These are phyloP conservation scores for Aspergillus hancockii DNA, from an alignment of 495 filamentous ascomycete species.

Conservation along the genomic window DNA sequence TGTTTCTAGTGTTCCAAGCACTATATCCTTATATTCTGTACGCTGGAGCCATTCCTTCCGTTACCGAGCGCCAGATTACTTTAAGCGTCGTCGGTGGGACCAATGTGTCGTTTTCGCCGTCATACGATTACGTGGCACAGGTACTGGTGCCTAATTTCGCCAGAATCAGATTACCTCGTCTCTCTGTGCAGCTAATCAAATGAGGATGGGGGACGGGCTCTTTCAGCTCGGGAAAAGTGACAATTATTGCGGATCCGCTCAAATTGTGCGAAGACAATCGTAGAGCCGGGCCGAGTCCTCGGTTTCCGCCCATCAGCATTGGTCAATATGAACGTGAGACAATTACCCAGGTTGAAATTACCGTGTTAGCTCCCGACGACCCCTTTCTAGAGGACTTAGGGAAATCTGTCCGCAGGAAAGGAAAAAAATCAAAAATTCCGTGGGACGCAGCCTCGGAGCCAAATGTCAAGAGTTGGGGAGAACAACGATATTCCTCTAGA, in stretches of 20 bases:
- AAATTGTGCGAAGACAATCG: not conserved
- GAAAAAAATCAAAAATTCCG: not conserved
- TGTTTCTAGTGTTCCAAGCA: constrained; percentile 78
- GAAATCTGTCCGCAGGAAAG: not conserved
- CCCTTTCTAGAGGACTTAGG: not conserved
- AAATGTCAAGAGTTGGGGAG: not conserved
- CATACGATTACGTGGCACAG: constrained; percentile 75
- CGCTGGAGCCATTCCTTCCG: constrained; percentile 33
- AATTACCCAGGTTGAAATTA: constrained; percentile 61
- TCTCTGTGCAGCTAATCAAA: constrained; percentile 55
- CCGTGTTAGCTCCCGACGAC: constrained; percentile 53
- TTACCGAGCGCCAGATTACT: constrained; percentile 5
- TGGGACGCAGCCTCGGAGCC: not conserved
- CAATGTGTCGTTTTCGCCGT: constrained; percentile 70
- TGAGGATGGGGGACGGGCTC: constrained; percentile 71
- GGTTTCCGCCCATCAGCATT: constrained; percentile 50
- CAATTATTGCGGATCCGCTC: constrained; percentile 59
- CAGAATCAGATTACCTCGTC: constrained; percentile 57
- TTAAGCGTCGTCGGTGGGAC: constrained; percentile 75
- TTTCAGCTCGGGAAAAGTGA: constrained; percentile 56
- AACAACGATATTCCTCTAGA: not conserved
- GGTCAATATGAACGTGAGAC: constrained; percentile 39
- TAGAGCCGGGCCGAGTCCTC: constrained; percentile 8
- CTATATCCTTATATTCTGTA: constrained; percentile 77
- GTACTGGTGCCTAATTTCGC: constrained; percentile 73